Percentiles rank a stretch among this genome's conserved stretches.
These are phyloP conservation scores for Eurotiales sp. DNA, from an alignment of 2,329 filamentous ascomycete species.

Conservation along the genomic window DNA sequence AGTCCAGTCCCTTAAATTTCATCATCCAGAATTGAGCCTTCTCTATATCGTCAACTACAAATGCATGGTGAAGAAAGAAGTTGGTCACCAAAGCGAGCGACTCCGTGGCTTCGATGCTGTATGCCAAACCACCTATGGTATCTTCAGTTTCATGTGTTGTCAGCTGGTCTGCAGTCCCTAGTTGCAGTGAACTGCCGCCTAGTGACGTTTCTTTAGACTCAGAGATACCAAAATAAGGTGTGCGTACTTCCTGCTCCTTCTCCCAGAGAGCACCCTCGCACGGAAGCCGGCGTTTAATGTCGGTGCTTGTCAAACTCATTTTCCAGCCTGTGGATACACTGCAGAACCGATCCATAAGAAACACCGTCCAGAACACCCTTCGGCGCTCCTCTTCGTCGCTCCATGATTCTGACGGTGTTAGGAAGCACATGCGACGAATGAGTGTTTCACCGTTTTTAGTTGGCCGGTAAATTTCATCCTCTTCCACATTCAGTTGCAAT, in stretches of 20 bases:
- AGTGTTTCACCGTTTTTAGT: constrained; percentile 19
- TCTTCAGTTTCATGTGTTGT: too few relatives aligned
- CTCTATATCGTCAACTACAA: constrained; percentile 24
- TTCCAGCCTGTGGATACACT: constrained; percentile 36
- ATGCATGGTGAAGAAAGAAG: constrained; percentile 33
- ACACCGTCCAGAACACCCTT: constrained; percentile 38
- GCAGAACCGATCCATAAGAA: constrained; percentile 36
- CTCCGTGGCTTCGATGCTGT: constrained; percentile 24
- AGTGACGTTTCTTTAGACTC: constrained; percentile 18
- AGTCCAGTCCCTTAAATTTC: constrained; percentile 15
- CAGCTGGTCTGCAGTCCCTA: too few relatives aligned
- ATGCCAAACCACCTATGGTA: too few relatives aligned
- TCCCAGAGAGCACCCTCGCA: constrained; percentile 34
- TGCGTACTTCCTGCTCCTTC: constrained; percentile 21
- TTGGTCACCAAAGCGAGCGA: constrained; percentile 31
- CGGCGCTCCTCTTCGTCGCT: constrained; percentile 32
- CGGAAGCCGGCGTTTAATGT: constrained; percentile 32
- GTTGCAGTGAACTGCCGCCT: neutral
- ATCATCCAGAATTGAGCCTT: constrained; percentile 34
- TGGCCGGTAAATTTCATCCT: constrained; percentile 26
- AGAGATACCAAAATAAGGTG: constrained; percentile 41
- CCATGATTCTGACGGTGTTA: constrained; percentile 29
- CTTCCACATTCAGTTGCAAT: constrained; percentile 33
- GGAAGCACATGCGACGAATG: constrained; percentile 24
- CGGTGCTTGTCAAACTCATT: constrained; percentile 29